phyloP scores from a whole-genome alignment of 2,329 filamentous ascomycete genomes.

The Aureobasidium sp. region DNA sequence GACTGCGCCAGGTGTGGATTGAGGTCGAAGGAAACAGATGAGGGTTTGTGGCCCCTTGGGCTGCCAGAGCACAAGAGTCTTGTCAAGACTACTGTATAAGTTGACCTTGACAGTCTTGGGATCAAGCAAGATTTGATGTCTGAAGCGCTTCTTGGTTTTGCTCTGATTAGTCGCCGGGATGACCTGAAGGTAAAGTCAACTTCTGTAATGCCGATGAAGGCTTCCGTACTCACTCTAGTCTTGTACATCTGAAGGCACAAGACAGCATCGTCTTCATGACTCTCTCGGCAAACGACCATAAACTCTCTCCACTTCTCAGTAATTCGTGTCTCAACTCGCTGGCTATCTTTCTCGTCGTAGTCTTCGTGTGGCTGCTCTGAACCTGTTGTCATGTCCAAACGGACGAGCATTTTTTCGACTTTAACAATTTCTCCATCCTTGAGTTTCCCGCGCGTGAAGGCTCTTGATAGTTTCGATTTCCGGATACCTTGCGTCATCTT shows the following conservation, averaged over 20 bases:
- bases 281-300: constrained; percentile 54
- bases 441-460: constrained; percentile 34
- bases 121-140: constrained; percentile 51
- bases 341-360: constrained; percentile 57
- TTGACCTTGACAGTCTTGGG: constrained; percentile 50
- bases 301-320: constrained; percentile 62
- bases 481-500: constrained; percentile 34
- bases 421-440: constrained; percentile 58
- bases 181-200: constrained; percentile 27
- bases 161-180: constrained; percentile 52
- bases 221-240: constrained; percentile 29
- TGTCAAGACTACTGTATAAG: constrained; percentile 59
- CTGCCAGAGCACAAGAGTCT: constrained; percentile 58
- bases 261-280: constrained; percentile 46
- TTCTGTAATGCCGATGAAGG: constrained; percentile 10
- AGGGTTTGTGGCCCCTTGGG: constrained; percentile 47
- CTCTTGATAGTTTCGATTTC: constrained; percentile 26
- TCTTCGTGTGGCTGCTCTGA: constrained; percentile 49
- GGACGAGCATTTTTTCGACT: constrained; percentile 62
- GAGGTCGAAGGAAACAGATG: constrained; percentile 57
- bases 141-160: constrained; percentile 47
- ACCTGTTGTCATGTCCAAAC: constrained; percentile 44
- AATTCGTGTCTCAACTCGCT: constrained; percentile 51
- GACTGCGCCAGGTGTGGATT: constrained; percentile 54
- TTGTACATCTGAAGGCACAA: constrained; percentile 56